Conservation (phyloP, 768 basidiomycete species). For the Russula ochroleuca region DNA sequence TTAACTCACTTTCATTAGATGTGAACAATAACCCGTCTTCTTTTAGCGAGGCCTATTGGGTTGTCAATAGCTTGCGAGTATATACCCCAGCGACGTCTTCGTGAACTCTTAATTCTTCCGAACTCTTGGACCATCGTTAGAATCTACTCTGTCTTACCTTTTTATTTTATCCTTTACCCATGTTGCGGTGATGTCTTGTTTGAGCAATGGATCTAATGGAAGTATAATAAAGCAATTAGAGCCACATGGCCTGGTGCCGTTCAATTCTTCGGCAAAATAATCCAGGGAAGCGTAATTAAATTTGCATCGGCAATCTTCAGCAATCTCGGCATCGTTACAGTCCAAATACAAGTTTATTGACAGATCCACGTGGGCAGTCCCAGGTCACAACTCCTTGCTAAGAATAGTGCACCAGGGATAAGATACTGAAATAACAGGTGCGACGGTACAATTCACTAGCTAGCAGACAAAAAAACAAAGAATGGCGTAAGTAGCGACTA, state of each 20-base stretch:
- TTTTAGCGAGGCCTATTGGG: slow-evolving; percentile 67
- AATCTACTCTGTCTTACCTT: not conserved
- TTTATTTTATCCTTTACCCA: not conserved
- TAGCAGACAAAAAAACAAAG: slow-evolving; percentile 7
- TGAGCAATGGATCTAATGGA: not conserved
- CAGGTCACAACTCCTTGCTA: not conserved
- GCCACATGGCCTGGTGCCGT: too few relatives aligned
- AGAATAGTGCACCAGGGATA: slow-evolving; percentile 34
- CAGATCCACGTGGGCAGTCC: too few relatives aligned
- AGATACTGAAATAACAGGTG: not conserved
- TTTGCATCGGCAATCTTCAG: too few relatives aligned
- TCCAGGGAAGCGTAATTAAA: too few relatives aligned
- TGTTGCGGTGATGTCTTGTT: not conserved
- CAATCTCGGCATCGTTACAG: too few relatives aligned
- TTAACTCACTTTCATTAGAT: slow-evolving; percentile 35
- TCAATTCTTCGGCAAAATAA: too few relatives aligned
- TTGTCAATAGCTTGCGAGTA: slow-evolving; percentile 55
- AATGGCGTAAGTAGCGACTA: slow-evolving; percentile 19
- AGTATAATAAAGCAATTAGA: too few relatives aligned
- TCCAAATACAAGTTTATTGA: too few relatives aligned
- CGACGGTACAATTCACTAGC: slow-evolving; percentile 7
- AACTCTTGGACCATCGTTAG: slow-evolving; percentile 24
- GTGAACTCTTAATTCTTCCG: not conserved
- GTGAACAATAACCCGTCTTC: slow-evolving; percentile 56
- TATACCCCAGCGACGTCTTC: slow-evolving; percentile 37